Conservation (phyloP, 257 asterid genomes). For the Linaria vulgaris region DNA sequence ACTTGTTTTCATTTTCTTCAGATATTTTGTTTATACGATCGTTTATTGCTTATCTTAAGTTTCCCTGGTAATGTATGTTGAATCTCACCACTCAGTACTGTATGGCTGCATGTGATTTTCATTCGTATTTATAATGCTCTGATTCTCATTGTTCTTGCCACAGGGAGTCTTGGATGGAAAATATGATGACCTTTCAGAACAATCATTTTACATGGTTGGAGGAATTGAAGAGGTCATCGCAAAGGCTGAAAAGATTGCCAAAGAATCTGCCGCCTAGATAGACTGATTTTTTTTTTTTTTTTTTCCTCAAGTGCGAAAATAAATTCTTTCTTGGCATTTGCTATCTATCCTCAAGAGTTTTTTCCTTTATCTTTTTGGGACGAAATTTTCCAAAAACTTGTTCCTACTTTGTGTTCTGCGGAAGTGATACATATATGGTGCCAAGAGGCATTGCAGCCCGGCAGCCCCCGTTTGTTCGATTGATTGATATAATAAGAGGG, state of each 20-base stretch:
- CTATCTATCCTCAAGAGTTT: slow-evolving; percentile 41
- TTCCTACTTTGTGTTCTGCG: slow-evolving; percentile 30
- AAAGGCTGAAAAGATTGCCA: slow-evolving; percentile 72
- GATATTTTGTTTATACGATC: background rate
- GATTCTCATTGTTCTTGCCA: slow-evolving; percentile 14
- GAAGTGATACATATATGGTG: slow-evolving; percentile 41
- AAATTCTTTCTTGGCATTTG: slow-evolving; percentile 42
- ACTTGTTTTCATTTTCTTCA: background rate
- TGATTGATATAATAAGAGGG: slow-evolving; percentile 34
- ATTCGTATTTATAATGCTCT: too few species aligned
- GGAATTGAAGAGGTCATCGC: slow-evolving; percentile 82
- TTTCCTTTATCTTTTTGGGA: slow-evolving; percentile 26
- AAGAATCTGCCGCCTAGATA: slow-evolving; percentile 56
- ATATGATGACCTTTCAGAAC: slow-evolving; percentile 84
- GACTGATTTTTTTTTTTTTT: slow-evolving; percentile 17
- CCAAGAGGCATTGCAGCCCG: slow-evolving; percentile 34
- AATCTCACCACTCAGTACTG: slow-evolving; percentile 1
- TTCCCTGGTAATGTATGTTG: background rate
- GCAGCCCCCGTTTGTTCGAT: slow-evolving; percentile 37
- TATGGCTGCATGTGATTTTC: background rate
- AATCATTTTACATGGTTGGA: slow-evolving; percentile 93
- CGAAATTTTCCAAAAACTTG: slow-evolving; percentile 28
- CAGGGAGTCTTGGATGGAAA: slow-evolving; percentile 93
- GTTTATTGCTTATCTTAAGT: background rate
- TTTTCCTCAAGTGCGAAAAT: slow-evolving; percentile 48